Percentiles rank a stretch among this genome's conserved stretches.
These are phyloP conservation scores for Pseudopyrenochaeta lycopersici DNA, from an alignment of 2,329 filamentous ascomycete species.

Conservation along the genomic window DNA sequence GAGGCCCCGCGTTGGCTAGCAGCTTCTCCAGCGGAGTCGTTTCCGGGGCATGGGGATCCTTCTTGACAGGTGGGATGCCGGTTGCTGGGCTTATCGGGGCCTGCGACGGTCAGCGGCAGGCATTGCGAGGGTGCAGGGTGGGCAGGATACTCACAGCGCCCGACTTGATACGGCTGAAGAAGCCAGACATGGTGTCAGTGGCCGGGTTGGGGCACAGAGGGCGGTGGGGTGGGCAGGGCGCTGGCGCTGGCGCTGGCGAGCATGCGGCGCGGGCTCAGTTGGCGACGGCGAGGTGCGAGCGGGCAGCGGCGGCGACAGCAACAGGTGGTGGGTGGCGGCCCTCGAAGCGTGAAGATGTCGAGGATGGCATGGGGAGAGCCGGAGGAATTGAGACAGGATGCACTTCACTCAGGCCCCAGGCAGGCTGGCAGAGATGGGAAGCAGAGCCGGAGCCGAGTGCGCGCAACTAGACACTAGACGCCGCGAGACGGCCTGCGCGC, in stretches of 20 bases:
- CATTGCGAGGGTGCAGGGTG: constrained; percentile 24
- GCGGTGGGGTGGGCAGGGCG: constrained; percentile 16
- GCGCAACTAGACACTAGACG: background rate
- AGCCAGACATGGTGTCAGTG: constrained; percentile 57
- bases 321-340: constrained; percentile 17
- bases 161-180: constrained; percentile 64
- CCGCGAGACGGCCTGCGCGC: background rate
- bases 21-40: constrained; percentile 74
- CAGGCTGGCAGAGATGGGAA: constrained; percentile 10
- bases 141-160: constrained; percentile 52
- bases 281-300: constrained; percentile 11
- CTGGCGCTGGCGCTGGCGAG: constrained; percentile 8
- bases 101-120: constrained; percentile 45
- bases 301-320: constrained; percentile 11
- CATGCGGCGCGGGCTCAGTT: constrained; percentile 23
- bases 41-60: constrained; percentile 65
- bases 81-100: constrained; percentile 58
- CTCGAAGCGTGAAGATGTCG: constrained; percentile 2
- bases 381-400: constrained; percentile 4
- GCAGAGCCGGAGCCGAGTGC: constrained; percentile 19
- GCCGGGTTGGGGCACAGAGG: constrained; percentile 18
- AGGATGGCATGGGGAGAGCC: constrained; percentile 18
- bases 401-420: constrained; percentile 7
- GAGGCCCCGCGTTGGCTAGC: constrained; percentile 82
- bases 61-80: constrained; percentile 62